Conservation (phyloP, 1,284 basidiomycete genomes). For the Marasmius sp. region DNA sequence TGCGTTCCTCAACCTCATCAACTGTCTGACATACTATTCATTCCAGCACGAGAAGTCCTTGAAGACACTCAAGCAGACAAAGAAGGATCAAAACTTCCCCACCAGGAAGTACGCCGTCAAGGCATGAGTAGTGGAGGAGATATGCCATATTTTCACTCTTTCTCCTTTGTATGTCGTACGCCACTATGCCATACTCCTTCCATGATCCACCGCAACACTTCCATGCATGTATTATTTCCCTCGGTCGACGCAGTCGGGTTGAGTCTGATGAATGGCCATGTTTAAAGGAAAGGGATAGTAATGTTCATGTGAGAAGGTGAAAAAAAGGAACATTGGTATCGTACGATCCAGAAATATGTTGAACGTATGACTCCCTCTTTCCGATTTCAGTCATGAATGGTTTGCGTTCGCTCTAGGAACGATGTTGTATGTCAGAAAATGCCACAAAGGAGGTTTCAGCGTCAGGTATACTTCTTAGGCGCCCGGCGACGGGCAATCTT, state of each 20-base stretch:
- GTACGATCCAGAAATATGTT: no score
- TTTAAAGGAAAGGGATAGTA: no score
- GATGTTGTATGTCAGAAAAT: neutral
- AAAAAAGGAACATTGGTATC: no score
- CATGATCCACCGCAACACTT: neutral
- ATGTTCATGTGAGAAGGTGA: no score
- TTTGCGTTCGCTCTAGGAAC: neutral
- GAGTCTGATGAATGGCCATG: no score
- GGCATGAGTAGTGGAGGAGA: constrained; percentile 51
- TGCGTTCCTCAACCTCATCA: neutral
- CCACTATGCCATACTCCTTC: neutral
- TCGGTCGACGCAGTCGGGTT: neutral
- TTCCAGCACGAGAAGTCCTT: constrained; percentile 74
- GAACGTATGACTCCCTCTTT: neutral
- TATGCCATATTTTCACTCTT: constrained; percentile 20
- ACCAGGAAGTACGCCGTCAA: constrained; percentile 82
- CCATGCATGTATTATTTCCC: neutral
- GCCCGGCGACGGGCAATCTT: no score
- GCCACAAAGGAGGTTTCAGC: no score
- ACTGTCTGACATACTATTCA: constrained; percentile 15
- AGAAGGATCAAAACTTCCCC: constrained; percentile 95
- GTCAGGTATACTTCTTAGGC: no score
- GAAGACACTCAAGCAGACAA: constrained; percentile 89
- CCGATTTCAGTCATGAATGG: neutral
- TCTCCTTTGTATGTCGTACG: constrained; percentile 22